Evolutionary conservation across 305 asterid genomes (phyloP).

Genomic region (Fraxinus platypoda): DNA sequence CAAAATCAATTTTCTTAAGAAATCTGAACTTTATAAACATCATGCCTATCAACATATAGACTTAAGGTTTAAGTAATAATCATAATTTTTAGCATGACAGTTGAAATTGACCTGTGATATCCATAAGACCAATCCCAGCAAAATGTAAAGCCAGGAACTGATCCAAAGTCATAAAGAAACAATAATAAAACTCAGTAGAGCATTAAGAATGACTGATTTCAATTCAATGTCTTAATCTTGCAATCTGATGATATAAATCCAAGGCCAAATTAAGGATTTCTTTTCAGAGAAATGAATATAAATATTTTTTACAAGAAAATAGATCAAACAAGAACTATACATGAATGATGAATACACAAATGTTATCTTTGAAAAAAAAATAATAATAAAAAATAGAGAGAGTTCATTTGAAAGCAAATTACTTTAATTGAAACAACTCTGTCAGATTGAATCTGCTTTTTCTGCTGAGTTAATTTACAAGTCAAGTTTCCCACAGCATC

Average conservation of each 20-base stretch:
- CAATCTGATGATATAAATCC: not conserved
- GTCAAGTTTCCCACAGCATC: slow-evolving; percentile 41
- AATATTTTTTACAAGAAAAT: not conserved
- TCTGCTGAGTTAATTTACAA: slow-evolving; percentile 52
- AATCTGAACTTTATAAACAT: slow-evolving; percentile 6
- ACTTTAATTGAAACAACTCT: slow-evolving; percentile 64
- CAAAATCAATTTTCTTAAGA: not conserved
- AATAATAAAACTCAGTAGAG: not conserved
- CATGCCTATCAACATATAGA: not conserved
- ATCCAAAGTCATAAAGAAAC: not conserved
- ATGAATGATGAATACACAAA: not conserved
- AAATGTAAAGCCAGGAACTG: not conserved
- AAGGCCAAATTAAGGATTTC: not conserved
- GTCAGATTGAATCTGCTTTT: slow-evolving; percentile 62
- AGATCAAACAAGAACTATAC: not conserved
- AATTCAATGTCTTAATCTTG: not conserved
- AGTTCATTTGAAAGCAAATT: slow-evolving; percentile 17
- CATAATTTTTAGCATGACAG: not conserved
- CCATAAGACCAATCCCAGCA: not conserved
- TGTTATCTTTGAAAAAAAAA: not conserved
- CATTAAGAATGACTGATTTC: not conserved
- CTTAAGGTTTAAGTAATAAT: not conserved
- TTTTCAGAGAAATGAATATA: slow-evolving; percentile 6
- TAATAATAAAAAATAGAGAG: not conserved
- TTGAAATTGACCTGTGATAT: not conserved